These are phyloP conservation scores for Picea sitchensis DNA, from an alignment of 75 land plant genomes.

Conservation along the genomic window DNA sequence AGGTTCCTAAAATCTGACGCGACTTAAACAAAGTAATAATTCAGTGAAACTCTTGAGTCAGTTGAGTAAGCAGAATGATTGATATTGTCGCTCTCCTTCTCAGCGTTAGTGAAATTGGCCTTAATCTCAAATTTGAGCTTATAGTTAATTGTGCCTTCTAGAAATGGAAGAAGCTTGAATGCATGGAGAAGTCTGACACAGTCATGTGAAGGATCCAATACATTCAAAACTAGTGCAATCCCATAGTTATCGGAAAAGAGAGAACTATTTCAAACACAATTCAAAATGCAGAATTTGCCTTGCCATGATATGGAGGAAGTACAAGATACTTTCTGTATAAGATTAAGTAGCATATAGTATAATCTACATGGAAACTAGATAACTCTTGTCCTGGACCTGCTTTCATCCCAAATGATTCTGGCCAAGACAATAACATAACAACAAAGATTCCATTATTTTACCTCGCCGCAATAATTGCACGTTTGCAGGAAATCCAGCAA, in stretches of 20 bases:
- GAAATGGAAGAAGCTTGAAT: neutral
- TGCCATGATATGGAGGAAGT: neutral
- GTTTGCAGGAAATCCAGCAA: slow-evolving; percentile 50
- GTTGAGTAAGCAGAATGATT: neutral
- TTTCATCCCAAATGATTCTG: neutral
- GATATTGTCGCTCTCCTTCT: neutral
- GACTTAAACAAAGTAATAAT: too few species aligned
- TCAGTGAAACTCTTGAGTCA: neutral
- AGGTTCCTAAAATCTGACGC: too few species aligned
- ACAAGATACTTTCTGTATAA: neutral
- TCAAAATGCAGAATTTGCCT: neutral
- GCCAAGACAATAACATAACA: neutral
- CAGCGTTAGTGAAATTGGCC: neutral
- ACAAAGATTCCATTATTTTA: slow-evolving; percentile 12
- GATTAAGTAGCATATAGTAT: neutral
- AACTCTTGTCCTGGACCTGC: neutral
- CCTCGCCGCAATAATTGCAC: slow-evolving; percentile 72
- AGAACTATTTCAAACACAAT: neutral
- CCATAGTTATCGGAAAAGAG: neutral
- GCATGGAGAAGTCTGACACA: neutral
- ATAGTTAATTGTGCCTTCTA: neutral
- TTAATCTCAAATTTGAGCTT: neutral
- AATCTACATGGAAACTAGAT: neutral
- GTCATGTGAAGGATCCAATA: neutral
- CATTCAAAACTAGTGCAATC: neutral